Conservation (phyloP, 371 early-diverging fungal genomes). For the Zychaea mexicana region DNA sequence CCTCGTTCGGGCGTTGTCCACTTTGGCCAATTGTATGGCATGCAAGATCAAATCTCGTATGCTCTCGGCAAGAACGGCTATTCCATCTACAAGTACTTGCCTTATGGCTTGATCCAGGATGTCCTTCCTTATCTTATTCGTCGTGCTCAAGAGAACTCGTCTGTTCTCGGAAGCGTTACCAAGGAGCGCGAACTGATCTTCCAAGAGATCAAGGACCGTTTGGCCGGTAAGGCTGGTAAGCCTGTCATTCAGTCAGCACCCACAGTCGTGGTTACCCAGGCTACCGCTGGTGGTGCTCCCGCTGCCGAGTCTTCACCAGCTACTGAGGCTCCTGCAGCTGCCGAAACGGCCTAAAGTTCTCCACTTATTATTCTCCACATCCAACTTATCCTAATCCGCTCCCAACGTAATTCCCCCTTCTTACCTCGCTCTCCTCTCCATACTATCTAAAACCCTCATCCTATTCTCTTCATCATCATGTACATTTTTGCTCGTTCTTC, state of each 20-base stretch:
- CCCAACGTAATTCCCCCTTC: not conserved
- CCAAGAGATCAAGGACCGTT: conserved; percentile 45
- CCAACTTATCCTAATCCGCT: not conserved
- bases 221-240: not conserved
- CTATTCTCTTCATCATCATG: not conserved
- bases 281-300: not conserved
- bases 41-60: conserved; percentile 83
- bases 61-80: conserved; percentile 77
- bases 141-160: conserved; percentile 93
- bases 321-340: not conserved
- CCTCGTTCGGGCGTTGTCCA: conserved; percentile 67
- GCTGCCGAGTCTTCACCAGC: not conserved
- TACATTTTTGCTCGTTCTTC: not conserved
- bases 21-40: conserved; percentile 94
- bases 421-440: not conserved
- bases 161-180: conserved; percentile 62
- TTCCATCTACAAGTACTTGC: conserved; percentile 88
- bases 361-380: too few relatives aligned
- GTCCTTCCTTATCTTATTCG: conserved; percentile 94
- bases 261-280: not conserved
- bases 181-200: conserved; percentile 52
- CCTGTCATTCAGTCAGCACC: not conserved
- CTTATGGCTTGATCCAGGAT: conserved; percentile 83
- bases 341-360: not conserved
- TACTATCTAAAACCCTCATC: not conserved